Evolutionary conservation across 805 yeast species (phyloP).

Genomic region (Komagataella phaffii): DNA sequence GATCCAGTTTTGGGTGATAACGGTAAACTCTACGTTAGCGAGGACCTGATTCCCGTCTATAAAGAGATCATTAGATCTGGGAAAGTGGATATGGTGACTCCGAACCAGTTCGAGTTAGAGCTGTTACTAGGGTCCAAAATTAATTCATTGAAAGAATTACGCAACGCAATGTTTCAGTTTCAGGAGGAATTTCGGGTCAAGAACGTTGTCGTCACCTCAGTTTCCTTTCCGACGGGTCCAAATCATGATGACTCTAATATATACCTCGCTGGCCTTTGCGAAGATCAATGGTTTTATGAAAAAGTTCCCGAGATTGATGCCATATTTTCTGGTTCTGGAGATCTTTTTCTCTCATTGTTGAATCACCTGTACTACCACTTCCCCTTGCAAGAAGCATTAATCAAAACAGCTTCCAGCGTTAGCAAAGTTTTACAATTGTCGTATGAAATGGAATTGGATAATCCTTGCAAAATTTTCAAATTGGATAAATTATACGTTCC

Average conservation of each 20-base stretch:
- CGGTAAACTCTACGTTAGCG: constrained; percentile 65
- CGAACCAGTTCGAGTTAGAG: constrained; percentile 70
- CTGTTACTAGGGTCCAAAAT: constrained; percentile 35
- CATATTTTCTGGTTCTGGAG: constrained; percentile 64
- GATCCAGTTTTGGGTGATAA: constrained; percentile 94
- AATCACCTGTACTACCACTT: constrained; percentile 31
- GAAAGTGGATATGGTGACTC: constrained; percentile 40
- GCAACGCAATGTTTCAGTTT: constrained; percentile 26
- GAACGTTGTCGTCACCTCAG: constrained; percentile 48
- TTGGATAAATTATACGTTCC: constrained; percentile 19
- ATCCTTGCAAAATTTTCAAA: constrained; percentile 4
- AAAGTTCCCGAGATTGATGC: constrained; percentile 40
- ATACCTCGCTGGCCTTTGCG: background rate
- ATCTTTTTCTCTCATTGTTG: constrained; percentile 50
- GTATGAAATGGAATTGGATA: constrained; percentile 11
- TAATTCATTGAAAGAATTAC: constrained; percentile 20
- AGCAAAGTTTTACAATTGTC: constrained; percentile 28
- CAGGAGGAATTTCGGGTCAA: constrained; percentile 28
- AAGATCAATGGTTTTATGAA: constrained; percentile 15
- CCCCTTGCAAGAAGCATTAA: constrained; percentile 20
- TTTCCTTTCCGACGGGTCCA: constrained; percentile 14
- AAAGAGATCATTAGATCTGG: constrained; percentile 28
- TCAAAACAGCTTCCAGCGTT: constrained; percentile 24
- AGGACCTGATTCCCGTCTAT: constrained; percentile 38
- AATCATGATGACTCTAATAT: constrained; percentile 9